Percentiles rank a stretch among this genome's conserved stretches.
phyloP scores from a whole-genome alignment of 2,329 filamentous ascomycete genomes.

The Hypoxylon sp. region DNA sequence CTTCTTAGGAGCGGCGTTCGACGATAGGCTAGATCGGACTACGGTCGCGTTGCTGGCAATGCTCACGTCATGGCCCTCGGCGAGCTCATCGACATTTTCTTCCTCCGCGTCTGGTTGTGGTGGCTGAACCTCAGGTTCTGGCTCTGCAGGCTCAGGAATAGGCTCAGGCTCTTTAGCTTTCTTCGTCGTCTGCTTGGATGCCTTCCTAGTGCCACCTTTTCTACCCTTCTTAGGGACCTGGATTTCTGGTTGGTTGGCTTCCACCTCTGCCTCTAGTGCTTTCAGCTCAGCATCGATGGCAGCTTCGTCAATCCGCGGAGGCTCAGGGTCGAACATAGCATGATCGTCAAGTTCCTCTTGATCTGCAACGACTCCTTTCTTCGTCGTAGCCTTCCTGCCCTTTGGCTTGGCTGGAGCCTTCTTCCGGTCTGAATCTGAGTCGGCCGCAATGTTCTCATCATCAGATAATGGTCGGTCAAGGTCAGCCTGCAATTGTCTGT shows the following conservation, averaged over 20 bases:
- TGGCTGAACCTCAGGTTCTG: constrained; percentile 47
- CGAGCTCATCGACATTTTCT: constrained; percentile 51
- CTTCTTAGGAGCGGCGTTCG: constrained; percentile 51
- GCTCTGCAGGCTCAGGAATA: constrained; percentile 50
- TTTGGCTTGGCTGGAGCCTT: constrained; percentile 55
- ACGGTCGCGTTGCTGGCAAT: constrained; percentile 61
- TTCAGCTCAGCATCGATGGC: constrained; percentile 67
- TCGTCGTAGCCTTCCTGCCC: constrained; percentile 50
- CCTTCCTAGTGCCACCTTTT: constrained; percentile 65
- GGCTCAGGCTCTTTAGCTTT: constrained; percentile 59
- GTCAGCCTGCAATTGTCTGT: constrained; percentile 75
- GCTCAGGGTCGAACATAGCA: constrained; percentile 68
- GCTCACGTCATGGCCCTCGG: constrained; percentile 59
- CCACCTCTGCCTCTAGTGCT: constrained; percentile 66
- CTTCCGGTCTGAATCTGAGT: constrained; percentile 63
- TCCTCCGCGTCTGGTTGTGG: constrained; percentile 47
- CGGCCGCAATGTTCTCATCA: constrained; percentile 64
- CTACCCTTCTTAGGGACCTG: constrained; percentile 68
- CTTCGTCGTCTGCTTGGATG: constrained; percentile 65
- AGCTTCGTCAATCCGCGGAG: constrained; percentile 62
- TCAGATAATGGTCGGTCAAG: constrained; percentile 70
- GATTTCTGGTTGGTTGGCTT: constrained; percentile 58
- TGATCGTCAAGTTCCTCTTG: constrained; percentile 57
- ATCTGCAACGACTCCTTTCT: constrained; percentile 49
- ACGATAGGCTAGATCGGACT: constrained; percentile 55